Evolutionary conservation across 352 stramenopile species (phyloP).

Genomic region (Globisporangium cederbergense): DNA sequence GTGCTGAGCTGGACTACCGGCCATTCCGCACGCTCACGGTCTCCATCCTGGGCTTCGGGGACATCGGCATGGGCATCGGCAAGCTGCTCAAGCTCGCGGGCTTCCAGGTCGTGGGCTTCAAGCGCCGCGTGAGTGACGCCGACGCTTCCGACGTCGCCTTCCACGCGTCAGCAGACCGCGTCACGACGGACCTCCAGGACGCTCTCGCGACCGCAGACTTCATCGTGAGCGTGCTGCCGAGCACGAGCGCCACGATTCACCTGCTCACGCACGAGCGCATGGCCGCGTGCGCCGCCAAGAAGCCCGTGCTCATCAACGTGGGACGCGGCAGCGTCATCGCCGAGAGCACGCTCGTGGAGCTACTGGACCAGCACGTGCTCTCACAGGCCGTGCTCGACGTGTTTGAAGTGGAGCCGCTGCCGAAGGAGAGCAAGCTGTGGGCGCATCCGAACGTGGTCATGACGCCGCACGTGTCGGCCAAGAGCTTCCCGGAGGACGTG

Average conservation of each 20-base stretch:
- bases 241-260: conserved; percentile 63
- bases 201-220: conserved; percentile 60
- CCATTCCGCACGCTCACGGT: conserved; percentile 46
- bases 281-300: conserved; percentile 36
- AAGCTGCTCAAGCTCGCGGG: conserved; percentile 39
- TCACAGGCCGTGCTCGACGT: conserved; percentile 64
- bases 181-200: conserved; percentile 45
- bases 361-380: conserved; percentile 59
- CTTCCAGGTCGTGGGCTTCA: conserved; percentile 73
- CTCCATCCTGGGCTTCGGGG: conserved; percentile 53
- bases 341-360: conserved; percentile 46
- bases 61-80: conserved; percentile 60
- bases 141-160: conserved; percentile 16
- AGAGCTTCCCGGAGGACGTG: conserved; percentile 74
- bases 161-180: conserved; percentile 25
- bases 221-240: conserved; percentile 82
- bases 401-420: conserved; percentile 56
- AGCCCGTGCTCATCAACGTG: conserved; percentile 88
- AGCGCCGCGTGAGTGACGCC: conserved; percentile 33
- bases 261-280: conserved; percentile 56
- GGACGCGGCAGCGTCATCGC: conserved; percentile 79
- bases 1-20: conserved; percentile 37
- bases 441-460: conserved; percentile 52
- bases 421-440: conserved; percentile 60
- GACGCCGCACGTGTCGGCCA: conserved; percentile 79